phyloP scores from a whole-genome alignment of 768 basidiomycete genomes.

The Boletus pseudo-olivaceus region DNA sequence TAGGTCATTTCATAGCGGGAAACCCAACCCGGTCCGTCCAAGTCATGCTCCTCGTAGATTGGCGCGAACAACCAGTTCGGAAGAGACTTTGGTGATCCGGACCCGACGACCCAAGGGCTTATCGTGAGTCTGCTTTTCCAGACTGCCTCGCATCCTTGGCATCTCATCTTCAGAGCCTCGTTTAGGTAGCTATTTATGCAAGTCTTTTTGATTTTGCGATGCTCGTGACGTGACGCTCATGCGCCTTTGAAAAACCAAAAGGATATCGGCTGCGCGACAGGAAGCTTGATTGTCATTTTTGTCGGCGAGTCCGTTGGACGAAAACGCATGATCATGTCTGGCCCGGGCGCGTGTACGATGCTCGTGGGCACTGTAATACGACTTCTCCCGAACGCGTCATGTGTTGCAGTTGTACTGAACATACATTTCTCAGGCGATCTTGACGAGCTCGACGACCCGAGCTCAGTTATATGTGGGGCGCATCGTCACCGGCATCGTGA shows the following conservation, averaged over 20 bases:
- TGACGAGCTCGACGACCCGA: not conserved
- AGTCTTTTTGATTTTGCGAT: not conserved
- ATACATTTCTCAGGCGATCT: not conserved
- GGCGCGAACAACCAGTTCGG: no score
- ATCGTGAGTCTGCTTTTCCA: not conserved
- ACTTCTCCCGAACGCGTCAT: no score
- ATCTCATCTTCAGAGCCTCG: not conserved
- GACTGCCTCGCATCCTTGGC: not conserved
- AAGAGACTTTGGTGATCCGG: no score
- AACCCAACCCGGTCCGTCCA: no score
- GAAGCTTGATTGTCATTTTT: not conserved
- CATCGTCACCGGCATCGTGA: not conserved
- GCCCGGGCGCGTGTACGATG: not conserved
- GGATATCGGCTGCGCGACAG: not conserved
- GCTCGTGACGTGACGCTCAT: not conserved
- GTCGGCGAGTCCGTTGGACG: not conserved
- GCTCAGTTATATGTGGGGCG: not conserved
- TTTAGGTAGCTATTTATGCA: not conserved
- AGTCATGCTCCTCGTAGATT: no score
- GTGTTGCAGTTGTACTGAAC: not conserved
- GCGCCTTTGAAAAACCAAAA: no score
- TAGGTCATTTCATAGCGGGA: no score
- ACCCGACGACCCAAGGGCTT: not conserved
- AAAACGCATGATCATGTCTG: not conserved
- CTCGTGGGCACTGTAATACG: not conserved